phyloP scores from a whole-genome alignment of 352 stramenopile species.

The Pythium sp. region DNA sequence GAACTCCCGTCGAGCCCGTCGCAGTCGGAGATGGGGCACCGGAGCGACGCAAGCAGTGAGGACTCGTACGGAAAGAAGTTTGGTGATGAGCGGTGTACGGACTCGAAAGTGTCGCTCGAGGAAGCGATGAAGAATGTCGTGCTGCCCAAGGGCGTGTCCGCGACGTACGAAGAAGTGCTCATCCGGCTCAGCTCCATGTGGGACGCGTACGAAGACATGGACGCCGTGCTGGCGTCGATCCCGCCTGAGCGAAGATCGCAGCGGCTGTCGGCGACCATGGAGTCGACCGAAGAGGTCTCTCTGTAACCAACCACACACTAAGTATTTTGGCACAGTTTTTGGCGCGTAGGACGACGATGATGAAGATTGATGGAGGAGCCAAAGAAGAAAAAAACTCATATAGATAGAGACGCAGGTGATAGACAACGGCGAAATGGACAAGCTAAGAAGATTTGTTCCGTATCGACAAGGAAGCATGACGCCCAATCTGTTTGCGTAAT shows the following conservation, averaged over 20 bases:
- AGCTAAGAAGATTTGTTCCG: background rate
- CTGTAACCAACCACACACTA: conserved; percentile 10
- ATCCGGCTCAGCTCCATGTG: conserved; percentile 79
- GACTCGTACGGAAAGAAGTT: conserved; percentile 48
- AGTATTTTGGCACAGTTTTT: conserved; percentile 1
- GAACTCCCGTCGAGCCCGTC: conserved; percentile 40
- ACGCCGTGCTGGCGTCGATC: conserved; percentile 50
- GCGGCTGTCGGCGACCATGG: conserved; percentile 29
- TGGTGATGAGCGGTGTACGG: conserved; percentile 60
- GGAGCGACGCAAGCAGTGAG: conserved; percentile 17
- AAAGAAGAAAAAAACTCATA: background rate
- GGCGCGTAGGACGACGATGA: background rate
- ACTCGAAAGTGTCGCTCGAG: conserved; percentile 60
- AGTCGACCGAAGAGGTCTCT: conserved; percentile 21
- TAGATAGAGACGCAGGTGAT: background rate
- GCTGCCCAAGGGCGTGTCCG: conserved; percentile 41
- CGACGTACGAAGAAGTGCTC: conserved; percentile 75
- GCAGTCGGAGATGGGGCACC: conserved; percentile 29
- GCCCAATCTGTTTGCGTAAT: background rate
- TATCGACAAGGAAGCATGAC: background rate
- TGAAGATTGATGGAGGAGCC: background rate
- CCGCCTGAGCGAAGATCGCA: conserved; percentile 46
- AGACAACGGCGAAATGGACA: background rate
- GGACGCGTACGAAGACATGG: conserved; percentile 59
- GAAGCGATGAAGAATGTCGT: conserved; percentile 83